Base-by-base conservation (phyloP, 352 stramenopile species). In the Phytophthora kernoviae region DNA sequence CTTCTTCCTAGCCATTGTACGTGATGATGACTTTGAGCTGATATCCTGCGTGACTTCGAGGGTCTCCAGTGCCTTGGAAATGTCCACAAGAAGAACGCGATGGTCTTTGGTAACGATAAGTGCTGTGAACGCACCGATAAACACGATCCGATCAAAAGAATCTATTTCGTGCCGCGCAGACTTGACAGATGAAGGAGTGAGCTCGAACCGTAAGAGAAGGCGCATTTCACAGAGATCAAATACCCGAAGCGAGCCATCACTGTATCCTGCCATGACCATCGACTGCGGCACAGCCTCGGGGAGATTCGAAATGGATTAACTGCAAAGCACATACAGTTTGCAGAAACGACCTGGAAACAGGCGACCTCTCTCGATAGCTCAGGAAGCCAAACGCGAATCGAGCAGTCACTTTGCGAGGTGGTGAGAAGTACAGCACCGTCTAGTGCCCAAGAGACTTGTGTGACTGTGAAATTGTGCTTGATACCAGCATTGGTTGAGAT, bases 181-280 rank as follows among this genome's bases (percentile, higher is more conserved):
- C 41, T 73, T 62, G 24, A 21, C 5, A 36, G 41, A 34, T n/a
- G 57, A 58, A 30, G 37, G 15, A 9, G 24, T 36, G 20, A 91
- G 48, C 10, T 73, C 54, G 24, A 71, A 87, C 8, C 80, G 68
- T 0, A 68, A 68, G 4, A 88, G 18, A 7, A 88, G 37, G 2
- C 41, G 58, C 54, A 85, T 80, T 12, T 72, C 54, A 6, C 47
- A 52, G 11, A 91, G 33, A 63, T 91, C 64, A 46, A 90, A 81
- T 1, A 88, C 42, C 0, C 82, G 72, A 10, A 91, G 17, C 4
- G 64, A 75, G 9, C 73, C 66, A 49, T 91, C 76, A 14, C 66
- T 62, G 24, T 85, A 88, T 9, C 67, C 76, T 27, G 69, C 73
- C 50, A 87, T 56, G 4, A 84, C 36, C 20, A 75, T 58, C 2